Base-by-base conservation (phyloP, 148 eudicot species). In the Rhododendron ferrugineum region DNA sequence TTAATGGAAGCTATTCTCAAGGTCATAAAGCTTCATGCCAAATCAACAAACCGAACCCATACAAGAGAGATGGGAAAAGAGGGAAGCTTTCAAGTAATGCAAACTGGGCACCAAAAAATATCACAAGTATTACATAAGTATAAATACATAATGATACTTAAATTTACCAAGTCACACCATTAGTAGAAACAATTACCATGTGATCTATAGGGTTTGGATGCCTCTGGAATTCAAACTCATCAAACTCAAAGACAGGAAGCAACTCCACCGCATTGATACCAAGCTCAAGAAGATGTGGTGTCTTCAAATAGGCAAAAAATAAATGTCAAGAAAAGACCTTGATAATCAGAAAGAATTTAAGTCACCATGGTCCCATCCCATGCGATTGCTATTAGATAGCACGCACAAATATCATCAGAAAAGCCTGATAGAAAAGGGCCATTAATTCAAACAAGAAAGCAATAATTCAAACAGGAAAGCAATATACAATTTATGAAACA, bases 211-310 rank as follows among this genome's bases (percentile, higher is more conserved):
- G 93, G 87, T 97, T 95, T 47, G 93, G 93, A 49, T 90, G 92
- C 91, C 99, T 92, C 88, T 97, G 98, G 78, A 95, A 87, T 92
- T 97, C 99, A 92, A 97, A 91, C 87, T 97, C 99, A 89, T 97
- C 99, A 82, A 93, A 97, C 91, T 97, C 99, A 89, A 97, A 97
- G 87, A 97, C 92, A 58, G 99, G 99, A 77, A 94, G 92, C 92
- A 97, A 91, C 83, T 97, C 99, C 85, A 97, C 98, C 9, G 98
- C 98, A 89, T 97, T 97, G 79, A 97, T 88, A 46, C 99, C 99
- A 85, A 97, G 99, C 92, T 97, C 95, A 89, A 95, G 81, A 82
- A 97, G 97, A 89, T 97, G 98, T 72, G 98, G 98, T 86, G 95
- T 97, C 99, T 97, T 80, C 47, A 89, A 80, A 83, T 9, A 34